Percentiles rank a stretch among this genome's conserved stretches.
phyloP scores from a whole-genome alignment of 768 basidiomycete genomes.

The Russula foetens region DNA sequence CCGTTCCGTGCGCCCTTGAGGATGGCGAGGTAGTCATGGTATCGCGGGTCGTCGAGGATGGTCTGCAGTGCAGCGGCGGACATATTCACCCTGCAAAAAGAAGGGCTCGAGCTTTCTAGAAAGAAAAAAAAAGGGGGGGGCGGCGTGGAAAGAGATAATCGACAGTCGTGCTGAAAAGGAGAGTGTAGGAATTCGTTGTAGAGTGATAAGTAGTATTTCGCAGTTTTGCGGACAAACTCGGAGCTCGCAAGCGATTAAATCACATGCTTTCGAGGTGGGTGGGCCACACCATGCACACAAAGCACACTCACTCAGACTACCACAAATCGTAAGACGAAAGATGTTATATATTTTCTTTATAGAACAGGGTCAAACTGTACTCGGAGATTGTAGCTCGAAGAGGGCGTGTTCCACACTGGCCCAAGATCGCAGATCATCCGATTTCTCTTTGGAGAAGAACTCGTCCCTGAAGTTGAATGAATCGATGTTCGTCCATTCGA shows the following conservation, averaged over 20 bases:
- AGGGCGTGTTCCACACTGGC: slow-evolving; percentile 8
- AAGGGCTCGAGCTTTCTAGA: neutral
- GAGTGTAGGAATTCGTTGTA: no score
- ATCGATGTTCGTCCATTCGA: slow-evolving; percentile 42
- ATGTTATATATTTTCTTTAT: neutral
- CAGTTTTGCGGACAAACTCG: neutral
- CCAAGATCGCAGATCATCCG: slow-evolving; percentile 11
- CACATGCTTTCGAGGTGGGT: slow-evolving; percentile 1
- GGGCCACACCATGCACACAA: no score
- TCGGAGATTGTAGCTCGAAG: neutral
- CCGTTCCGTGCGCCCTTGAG: slow-evolving; percentile 92
- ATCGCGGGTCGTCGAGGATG: slow-evolving; percentile 57
- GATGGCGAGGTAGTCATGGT: slow-evolving; percentile 87
- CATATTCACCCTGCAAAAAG: slow-evolving; percentile 15
- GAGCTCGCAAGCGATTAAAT: neutral
- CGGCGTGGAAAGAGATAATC: no score
- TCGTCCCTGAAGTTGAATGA: slow-evolving; percentile 55
- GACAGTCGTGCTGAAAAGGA: no score
- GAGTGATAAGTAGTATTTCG: no score
- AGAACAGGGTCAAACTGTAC: no score
- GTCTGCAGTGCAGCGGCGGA: slow-evolving; percentile 21
- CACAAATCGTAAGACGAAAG: no score
- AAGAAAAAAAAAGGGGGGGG: no score
- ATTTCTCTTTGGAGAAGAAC: slow-evolving; percentile 29
- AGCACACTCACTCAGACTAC: no score